Evolutionary conservation across 441 rosid species (phyloP).

Genomic region (Pelargonium myrrhifolium): DNA sequence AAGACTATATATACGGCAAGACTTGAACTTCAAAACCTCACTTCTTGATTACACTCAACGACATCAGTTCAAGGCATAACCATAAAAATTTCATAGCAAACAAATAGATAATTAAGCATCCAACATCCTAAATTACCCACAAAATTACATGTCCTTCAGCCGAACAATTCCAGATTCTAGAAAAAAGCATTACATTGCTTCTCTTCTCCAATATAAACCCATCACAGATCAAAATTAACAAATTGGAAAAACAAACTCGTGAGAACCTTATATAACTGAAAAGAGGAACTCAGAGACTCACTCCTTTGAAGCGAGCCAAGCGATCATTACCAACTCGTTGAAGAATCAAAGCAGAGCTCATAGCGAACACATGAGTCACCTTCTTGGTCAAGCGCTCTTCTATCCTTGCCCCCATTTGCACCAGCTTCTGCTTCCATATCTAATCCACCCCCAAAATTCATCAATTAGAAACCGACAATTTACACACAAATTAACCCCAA

Average conservation of each 20-base stretch:
- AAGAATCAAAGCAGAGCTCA: slow-evolving; percentile 38
- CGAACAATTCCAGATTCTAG: too few relatives aligned
- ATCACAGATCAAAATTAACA: not conserved
- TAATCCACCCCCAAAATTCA: slow-evolving; percentile 21
- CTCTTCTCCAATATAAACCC: not conserved
- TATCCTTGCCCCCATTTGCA: slow-evolving; percentile 69
- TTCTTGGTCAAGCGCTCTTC: slow-evolving; percentile 44
- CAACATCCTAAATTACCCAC: not conserved
- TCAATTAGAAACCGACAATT: not conserved
- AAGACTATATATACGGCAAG: too few relatives aligned
- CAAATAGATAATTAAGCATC: not conserved
- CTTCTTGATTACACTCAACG: not conserved
- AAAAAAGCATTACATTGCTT: not conserved
- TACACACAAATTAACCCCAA: not conserved
- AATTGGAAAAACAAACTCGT: not conserved
- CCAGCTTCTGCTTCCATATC: slow-evolving; percentile 88
- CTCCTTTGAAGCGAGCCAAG: slow-evolving; percentile 53
- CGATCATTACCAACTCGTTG: slow-evolving; percentile 30
- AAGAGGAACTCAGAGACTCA: slow-evolving; percentile 23
- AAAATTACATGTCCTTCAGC: not conserved
- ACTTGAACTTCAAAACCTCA: not conserved
- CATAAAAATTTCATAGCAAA: not conserved
- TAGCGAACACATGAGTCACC: slow-evolving; percentile 63
- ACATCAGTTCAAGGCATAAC: not conserved
- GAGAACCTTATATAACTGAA: not conserved